phyloP scores from a whole-genome alignment of 441 rosid genomes.

The Erodium chrysanthum region DNA sequence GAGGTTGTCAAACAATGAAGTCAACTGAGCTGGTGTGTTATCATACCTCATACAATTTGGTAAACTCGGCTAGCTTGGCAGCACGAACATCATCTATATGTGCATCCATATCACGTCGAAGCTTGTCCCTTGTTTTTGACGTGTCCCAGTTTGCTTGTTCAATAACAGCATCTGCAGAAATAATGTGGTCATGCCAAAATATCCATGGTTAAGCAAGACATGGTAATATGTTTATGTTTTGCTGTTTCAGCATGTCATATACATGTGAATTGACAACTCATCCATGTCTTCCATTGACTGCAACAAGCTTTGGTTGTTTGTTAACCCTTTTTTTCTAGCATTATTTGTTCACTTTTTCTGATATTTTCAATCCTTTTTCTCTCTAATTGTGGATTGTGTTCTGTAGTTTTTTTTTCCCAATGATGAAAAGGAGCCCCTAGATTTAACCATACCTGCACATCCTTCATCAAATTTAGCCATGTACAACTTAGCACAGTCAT shows the following conservation, averaged over 20 bases:
- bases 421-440: neutral
- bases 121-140: conserved; percentile 55
- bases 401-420: neutral
- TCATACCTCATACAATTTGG: conserved; percentile 53
- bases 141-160: conserved; percentile 82
- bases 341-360: too few relatives aligned
- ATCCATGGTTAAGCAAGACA: conserved; percentile 3
- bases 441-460: conserved; percentile 16
- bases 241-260: neutral
- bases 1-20: neutral
- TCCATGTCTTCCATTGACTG: neutral
- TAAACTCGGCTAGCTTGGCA: conserved; percentile 71
- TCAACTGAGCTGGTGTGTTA: neutral
- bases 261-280: neutral
- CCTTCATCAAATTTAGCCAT: conserved; percentile 20
- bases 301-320: neutral
- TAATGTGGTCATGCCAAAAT: neutral
- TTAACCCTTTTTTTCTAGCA: neutral
- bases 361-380: neutral
- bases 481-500: conserved; percentile 1
- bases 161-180: conserved; percentile 56
- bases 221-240: neutral
- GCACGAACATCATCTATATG: conserved; percentile 61
- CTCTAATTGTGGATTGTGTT: neutral
- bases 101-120: conserved; percentile 65